These are phyloP conservation scores for Mortierella alpina DNA, from an alignment of 192 early-diverging fungal genomes.

Conservation along the genomic window DNA sequence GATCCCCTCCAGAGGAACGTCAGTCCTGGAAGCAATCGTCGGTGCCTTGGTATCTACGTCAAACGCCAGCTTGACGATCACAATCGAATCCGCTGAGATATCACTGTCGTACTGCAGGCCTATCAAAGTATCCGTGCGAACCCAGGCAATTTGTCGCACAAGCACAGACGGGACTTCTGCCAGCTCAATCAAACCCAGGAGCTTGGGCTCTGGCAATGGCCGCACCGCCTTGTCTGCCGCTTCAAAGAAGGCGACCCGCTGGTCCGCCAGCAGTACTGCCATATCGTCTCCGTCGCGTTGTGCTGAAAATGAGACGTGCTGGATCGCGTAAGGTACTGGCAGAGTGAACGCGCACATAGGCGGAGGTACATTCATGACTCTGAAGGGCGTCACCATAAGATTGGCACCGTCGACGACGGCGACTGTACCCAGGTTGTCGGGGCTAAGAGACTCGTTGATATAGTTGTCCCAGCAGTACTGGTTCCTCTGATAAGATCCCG, in stretches of 20 bases:
- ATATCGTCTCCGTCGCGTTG: constrained; percentile 74
- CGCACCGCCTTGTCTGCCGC: constrained; percentile 24
- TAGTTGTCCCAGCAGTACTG: constrained; percentile 51
- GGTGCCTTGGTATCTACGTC: constrained; percentile 34
- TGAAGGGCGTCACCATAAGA: constrained; percentile 81
- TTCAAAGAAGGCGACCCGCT: constrained; percentile 56
- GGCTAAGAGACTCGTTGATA: constrained; percentile 30
- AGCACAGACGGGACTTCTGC: constrained; percentile 24
- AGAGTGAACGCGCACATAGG: constrained; percentile 81
- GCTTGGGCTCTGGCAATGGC: constrained; percentile 37
- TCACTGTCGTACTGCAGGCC: constrained; percentile 64
- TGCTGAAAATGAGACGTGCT: constrained; percentile 73
- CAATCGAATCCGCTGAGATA: constrained; percentile 47
- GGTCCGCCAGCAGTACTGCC: constrained; percentile 74
- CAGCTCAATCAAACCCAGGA: constrained; percentile 52
- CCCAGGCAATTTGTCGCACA: constrained; percentile 79
- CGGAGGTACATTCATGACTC: constrained; percentile 89
- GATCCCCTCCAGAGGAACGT: constrained; percentile 40
- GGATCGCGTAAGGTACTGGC: constrained; percentile 54
- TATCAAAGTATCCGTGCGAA: constrained; percentile 60
- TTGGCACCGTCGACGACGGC: constrained; percentile 45
- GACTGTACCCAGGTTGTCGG: constrained; percentile 29
- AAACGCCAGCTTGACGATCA: constrained; percentile 55
- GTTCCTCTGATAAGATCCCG: constrained; percentile 45
- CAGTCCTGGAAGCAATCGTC: constrained; percentile 17